Conservation (phyloP, 345 rosid genomes). For the Anacardium occidentale region DNA sequence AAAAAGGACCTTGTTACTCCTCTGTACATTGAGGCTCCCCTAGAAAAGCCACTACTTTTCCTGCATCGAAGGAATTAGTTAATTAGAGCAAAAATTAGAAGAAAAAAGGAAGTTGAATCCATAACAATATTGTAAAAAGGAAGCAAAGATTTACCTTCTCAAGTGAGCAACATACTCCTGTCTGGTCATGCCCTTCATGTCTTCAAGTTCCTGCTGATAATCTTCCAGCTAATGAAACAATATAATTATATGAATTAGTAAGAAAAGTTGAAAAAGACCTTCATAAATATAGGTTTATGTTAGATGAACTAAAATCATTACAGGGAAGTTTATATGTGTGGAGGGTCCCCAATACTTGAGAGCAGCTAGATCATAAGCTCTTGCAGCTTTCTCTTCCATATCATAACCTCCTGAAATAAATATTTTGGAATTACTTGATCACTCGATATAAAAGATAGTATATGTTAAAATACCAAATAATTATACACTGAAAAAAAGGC, state of each 20-base stretch:
- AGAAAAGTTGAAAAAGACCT: slow-evolving; percentile 18
- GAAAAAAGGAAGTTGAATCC: slow-evolving; percentile 1
- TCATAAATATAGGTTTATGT: slow-evolving; percentile 14
- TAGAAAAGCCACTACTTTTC: slow-evolving; percentile 97
- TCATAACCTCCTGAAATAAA: slow-evolving; percentile 86
- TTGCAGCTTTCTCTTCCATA: slow-evolving; percentile 98
- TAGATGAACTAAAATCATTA: slow-evolving; percentile 32
- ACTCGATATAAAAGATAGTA: background rate
- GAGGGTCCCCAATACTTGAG: slow-evolving; percentile 99
- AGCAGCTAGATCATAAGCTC: slow-evolving; percentile 97
- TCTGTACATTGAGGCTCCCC: slow-evolving; percentile 98
- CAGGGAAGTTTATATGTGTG: slow-evolving; percentile 84
- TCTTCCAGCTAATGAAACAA: slow-evolving; percentile 53
- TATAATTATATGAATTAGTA: slow-evolving; percentile 16
- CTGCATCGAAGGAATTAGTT: slow-evolving; percentile 34
- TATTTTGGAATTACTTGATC: slow-evolving; percentile 28
- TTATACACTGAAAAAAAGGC: slow-evolving; percentile 26
- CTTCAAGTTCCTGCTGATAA: slow-evolving; percentile 75
- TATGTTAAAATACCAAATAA: background rate
- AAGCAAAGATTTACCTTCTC: slow-evolving; percentile 51
- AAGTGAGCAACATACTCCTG: slow-evolving; percentile 95
- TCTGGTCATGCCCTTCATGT: slow-evolving; percentile 80
- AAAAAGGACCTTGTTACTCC: slow-evolving; percentile 88
- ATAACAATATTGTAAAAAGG: background rate
- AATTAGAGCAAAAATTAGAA: background rate